Conservation (phyloP, 345 rosid species). For the Anastatica hierochuntica region DNA sequence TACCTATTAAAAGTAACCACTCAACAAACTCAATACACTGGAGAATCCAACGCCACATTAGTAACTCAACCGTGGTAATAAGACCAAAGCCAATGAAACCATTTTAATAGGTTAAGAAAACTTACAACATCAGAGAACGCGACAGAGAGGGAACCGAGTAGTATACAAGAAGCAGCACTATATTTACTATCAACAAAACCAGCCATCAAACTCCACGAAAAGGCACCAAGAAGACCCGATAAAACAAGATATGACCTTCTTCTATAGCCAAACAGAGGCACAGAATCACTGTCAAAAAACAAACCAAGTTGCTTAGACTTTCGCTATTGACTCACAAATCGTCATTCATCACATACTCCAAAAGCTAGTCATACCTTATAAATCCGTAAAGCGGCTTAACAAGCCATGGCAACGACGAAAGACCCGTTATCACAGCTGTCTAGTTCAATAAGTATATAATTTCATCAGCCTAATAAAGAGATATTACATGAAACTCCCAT, state of each 20-base stretch:
- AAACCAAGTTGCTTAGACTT: background rate
- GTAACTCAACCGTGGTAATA: too few relatives aligned
- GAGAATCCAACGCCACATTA: background rate
- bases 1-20: constrained; percentile 35
- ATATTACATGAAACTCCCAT: background rate
- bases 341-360: background rate
- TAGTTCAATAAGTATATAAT: constrained; percentile 39
- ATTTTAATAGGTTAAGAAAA: background rate
- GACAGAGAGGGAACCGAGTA: constrained; percentile 89
- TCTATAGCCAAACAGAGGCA: constrained; percentile 89
- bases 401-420: constrained; percentile 96
- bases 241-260: constrained; percentile 93
- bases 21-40: background rate
- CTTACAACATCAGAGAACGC: constrained; percentile 96
- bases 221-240: constrained; percentile 92
- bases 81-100: background rate
- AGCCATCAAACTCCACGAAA: constrained; percentile 98
- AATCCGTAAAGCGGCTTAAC: constrained; percentile 89
- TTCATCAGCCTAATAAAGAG: constrained; percentile 38
- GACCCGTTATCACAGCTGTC: constrained; percentile 96
- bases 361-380: constrained; percentile 48
- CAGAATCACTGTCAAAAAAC: constrained; percentile 62
- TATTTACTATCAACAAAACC: constrained; percentile 79
- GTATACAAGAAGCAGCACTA: constrained; percentile 69
- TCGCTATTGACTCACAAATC: background rate